Evolutionary conservation across 2,329 filamentous ascomycete species (phyloP).

Genomic region (Spiromastix sp.): DNA sequence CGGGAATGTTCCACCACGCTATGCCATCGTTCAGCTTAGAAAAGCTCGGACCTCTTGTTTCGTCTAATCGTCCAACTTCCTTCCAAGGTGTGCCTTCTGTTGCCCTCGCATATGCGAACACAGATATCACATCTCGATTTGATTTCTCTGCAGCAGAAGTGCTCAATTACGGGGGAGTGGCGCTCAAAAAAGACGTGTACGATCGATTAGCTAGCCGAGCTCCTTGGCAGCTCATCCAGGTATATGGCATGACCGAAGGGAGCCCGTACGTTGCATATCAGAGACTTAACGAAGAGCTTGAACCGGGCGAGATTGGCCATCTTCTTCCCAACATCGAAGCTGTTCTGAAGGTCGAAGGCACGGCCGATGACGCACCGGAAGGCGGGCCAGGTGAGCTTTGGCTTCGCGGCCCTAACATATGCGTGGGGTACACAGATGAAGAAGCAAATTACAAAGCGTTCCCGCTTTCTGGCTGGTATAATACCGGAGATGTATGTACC

Average conservation of each 20-base stretch:
- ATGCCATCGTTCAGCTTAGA: constrained; percentile 33
- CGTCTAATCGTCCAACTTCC: constrained; percentile 25
- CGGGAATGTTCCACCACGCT: constrained; percentile 36
- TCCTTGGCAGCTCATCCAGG: constrained; percentile 32
- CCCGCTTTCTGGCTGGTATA: constrained; percentile 32
- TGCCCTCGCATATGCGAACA: constrained; percentile 27
- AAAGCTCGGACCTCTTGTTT: constrained; percentile 24
- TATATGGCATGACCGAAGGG: constrained; percentile 39
- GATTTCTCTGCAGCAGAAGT: constrained; percentile 30
- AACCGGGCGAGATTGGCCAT: constrained; percentile 26
- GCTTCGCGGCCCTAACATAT: constrained; percentile 37
- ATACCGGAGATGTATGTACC: constrained; percentile 37
- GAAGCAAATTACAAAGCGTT: constrained; percentile 30
- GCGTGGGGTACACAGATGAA: constrained; percentile 31
- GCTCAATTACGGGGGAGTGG: constrained; percentile 27
- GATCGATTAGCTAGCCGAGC: constrained; percentile 21
- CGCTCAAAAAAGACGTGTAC: constrained; percentile 26
- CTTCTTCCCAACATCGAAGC: constrained; percentile 32
- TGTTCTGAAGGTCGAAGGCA: constrained; percentile 29
- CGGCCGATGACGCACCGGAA: constrained; percentile 23
- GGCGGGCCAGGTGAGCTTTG: constrained; percentile 35
- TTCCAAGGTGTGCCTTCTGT: constrained; percentile 34
- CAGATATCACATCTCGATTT: constrained; percentile 24
- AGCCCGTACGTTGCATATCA: constrained; percentile 36
- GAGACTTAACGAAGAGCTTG: constrained; percentile 20